A percentile compares a stretch with the other conserved stretches of the same genome.
Evolutionary conservation across 257 asterid genomes (phyloP).

Genomic region (Nicotiana sylvestris): DNA sequence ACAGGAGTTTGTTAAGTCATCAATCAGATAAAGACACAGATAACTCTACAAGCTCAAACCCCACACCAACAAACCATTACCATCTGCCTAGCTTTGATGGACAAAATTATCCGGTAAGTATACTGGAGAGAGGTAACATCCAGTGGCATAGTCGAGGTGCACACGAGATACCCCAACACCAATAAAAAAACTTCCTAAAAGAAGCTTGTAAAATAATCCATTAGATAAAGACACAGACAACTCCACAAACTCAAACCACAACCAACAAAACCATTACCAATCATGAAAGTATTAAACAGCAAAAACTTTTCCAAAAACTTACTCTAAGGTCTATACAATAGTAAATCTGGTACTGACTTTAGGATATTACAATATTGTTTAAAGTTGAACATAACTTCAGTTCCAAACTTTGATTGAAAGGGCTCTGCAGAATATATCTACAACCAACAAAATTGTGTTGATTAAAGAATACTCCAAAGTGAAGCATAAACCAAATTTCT

Average conservation of each 20-base stretch:
- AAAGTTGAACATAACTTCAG: constrained; percentile 12
- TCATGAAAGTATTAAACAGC: neutral
- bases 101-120: too few relatives aligned
- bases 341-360: constrained; percentile 10
- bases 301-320: neutral
- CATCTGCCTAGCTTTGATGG: too few relatives aligned
- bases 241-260: neutral
- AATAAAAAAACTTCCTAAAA: neutral
- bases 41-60: neutral
- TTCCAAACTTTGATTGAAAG: constrained; percentile 12
- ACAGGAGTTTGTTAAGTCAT: neutral
- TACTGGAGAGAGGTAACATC: too few relatives aligned
- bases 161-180: too few relatives aligned
- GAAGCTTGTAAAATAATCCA: neutral
- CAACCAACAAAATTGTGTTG: constrained; percentile 31
- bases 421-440: constrained; percentile 25
- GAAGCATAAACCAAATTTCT: constrained; percentile 24
- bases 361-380: constrained; percentile 19
- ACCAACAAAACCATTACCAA: neutral
- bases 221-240: neutral
- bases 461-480: constrained; percentile 17
- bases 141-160: too few relatives aligned
- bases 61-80: neutral
- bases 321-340: constrained; percentile 1
- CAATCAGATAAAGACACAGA: neutral